Conservation (phyloP, 768 basidiomycete genomes). For the Macrolepiota albuminosa region DNA sequence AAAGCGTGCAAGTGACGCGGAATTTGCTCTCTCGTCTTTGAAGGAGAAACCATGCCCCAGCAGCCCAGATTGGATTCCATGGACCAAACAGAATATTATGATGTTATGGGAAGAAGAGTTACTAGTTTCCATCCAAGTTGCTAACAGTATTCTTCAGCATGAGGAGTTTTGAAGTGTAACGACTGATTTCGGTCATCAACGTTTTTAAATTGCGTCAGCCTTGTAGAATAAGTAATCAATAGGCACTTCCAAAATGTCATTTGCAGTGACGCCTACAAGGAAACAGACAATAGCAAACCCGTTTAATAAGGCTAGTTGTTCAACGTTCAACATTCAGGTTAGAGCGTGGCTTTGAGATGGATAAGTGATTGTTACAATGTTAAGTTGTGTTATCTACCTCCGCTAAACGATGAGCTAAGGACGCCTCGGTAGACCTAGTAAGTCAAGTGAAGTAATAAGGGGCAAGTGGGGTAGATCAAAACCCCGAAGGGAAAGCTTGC, state of each 20-base stretch:
- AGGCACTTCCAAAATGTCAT: not conserved
- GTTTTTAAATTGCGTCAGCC: not conserved
- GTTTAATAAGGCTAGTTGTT: too few species aligned
- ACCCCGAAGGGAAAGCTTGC: too few species aligned
- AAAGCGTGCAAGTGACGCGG: constrained; percentile 12
- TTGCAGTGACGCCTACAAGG: not conserved
- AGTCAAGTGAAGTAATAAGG: too few species aligned
- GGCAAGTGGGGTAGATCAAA: too few species aligned
- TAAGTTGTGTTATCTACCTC: too few species aligned
- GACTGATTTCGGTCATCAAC: not conserved
- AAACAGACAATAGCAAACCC: too few species aligned
- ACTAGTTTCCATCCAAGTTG: constrained; percentile 44
- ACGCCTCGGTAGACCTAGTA: too few species aligned
- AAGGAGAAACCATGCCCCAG: not conserved
- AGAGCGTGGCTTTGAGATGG: too few species aligned
- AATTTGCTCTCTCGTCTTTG: constrained; percentile 1
- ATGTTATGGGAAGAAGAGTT: constrained; percentile 60
- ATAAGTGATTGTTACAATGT: too few species aligned
- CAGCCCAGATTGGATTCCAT: constrained; percentile 8
- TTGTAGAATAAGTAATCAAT: not conserved
- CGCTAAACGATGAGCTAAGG: too few species aligned
- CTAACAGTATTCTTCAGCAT: constrained; percentile 36
- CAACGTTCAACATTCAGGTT: too few species aligned
- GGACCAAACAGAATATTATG: constrained; percentile 29
- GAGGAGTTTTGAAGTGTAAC: constrained; percentile 37